Evolutionary conservation across 2,329 filamentous ascomycete genomes (phyloP), one percentile per base, ranked within the genome.

Genomic region (Stagonosporopsis chrysanthemi): DNA sequence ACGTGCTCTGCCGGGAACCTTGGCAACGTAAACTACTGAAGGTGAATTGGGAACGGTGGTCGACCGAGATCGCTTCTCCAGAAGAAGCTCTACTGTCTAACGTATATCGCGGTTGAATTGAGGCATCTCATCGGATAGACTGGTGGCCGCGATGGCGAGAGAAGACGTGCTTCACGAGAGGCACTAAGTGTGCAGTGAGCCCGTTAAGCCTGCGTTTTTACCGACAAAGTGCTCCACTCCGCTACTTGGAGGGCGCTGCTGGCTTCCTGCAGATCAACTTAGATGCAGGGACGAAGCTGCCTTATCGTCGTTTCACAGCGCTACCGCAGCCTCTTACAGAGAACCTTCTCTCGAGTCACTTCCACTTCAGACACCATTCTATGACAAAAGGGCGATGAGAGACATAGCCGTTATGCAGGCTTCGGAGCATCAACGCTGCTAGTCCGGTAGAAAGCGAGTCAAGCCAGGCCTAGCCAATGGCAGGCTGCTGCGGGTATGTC

Each of bases 221-320:
- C 60, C 53, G 19, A 14, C 19, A 24, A 24, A 24, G 9, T 15
- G 40, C 5, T 42, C 23, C 40, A 17, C 15, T 17, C 26, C n/a
- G n/a, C 49, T 51, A 12, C 29, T 31, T 31, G 41, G 64, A 58
- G 58, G 53, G 41, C 62, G 64, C 63, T 63, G 60, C 62, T 57
- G 62, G 64, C 58, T 66, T 52, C 60, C 66, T 71, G 65, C 64
- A 69, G 58, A 59, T 61, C 48, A 61, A 54, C 54, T 58, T 46
- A 61, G 62, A 53, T 56, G 56, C 45, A 35, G 60, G 53, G 63
- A 61, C 58, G 61, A 61, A 54, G 48, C 54, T 69, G 65, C 73
- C 73, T 77, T 77, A 77, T 77, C 75, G 68, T 66, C 61, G 72
- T 76, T 72, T 65, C 73, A 76, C 68, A 59, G 52, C 63, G 56